Base-by-base conservation (phyloP, 2,329 filamentous ascomycete genomes). In the Alternaria incomplexa region DNA sequence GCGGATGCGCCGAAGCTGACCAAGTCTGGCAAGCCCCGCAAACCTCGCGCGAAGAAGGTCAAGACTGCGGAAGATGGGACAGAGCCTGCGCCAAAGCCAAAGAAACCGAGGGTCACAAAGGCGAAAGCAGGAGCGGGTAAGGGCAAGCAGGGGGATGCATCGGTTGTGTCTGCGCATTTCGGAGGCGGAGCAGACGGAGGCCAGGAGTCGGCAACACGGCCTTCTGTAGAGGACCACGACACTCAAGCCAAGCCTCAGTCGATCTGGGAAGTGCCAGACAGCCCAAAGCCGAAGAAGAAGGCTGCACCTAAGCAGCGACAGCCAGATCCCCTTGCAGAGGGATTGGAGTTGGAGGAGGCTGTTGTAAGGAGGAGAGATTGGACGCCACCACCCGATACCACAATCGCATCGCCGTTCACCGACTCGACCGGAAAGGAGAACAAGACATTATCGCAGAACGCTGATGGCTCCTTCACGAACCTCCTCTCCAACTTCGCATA, bases 311-410 rank as follows among this genome's bases (percentile, higher is more conserved):
- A 68, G 45, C 62, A 65, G 22, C 56, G 61, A 17, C 62, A 56
- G n/a, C 53, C 59, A 30, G 61, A 64, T 43, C 45, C 45, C 15
- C 9, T 60, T 13, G n/a, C 62, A 13, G 45, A 70, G 13, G 58
- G 63, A 2, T 51, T 78, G 6, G 69, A 76, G 3, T 54, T 79
- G 4, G 74, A 78, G 20, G 69, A 73, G 53, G 79, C 77, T 2
- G 66, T 77, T 3, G 53, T 62, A 4, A 67, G 80, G 59, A 69
- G 77, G 52, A 70, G 66, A 23, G 71, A 78, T 56, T 81, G 79
- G 80, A 81, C 80, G 20, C 80, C 79, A 6, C 64, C 73, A 4
- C 69, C 56, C 44, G 73, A 81, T 23, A 79, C 77, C 0, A 28
- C 51, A 12, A 50, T 56, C 12, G 22, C 58, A 25, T 63, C 62